A percentile compares a stretch with the other conserved stretches of the same genome.
phyloP scores from a whole-genome alignment of 2,329 filamentous ascomycete species.

The Aspergillus sp. region DNA sequence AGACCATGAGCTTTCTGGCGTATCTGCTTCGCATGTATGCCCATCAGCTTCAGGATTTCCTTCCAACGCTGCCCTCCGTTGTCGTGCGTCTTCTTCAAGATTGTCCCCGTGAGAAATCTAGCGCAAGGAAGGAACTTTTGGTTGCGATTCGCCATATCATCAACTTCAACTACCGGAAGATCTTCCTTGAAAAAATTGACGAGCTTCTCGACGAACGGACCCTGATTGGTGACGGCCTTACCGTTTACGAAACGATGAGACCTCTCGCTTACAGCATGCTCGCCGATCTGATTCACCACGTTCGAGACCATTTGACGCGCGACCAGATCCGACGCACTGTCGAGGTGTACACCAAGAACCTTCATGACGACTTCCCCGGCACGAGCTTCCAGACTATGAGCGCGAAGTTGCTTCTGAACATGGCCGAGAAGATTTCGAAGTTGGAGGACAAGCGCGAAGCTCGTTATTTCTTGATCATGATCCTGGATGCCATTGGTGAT shows the following conservation, averaged over 20 bases:
- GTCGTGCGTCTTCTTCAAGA: constrained; percentile 90
- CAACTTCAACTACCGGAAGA: constrained; percentile 96
- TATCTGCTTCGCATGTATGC: constrained; percentile 88
- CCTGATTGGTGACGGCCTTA: constrained; percentile 90
- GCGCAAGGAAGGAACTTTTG: constrained; percentile 87
- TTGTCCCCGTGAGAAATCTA: constrained; percentile 90
- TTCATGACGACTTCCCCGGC: constrained; percentile 93
- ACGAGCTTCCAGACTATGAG: constrained; percentile 99
- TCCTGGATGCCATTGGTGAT: constrained; percentile 94
- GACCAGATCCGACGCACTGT: constrained; percentile 95
- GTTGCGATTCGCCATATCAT: constrained; percentile 98
- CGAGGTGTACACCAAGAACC: constrained; percentile 93
- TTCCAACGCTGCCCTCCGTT: constrained; percentile 80
- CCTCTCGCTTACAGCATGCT: constrained; percentile 98
- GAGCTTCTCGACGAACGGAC: constrained; percentile 92
- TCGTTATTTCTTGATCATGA: constrained; percentile 93
- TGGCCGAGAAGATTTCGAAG: constrained; percentile 97
- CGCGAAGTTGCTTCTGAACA: constrained; percentile 91
- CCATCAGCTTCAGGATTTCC: constrained; percentile 81
- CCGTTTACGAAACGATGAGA: constrained; percentile 93
- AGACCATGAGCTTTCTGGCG: constrained; percentile 98
- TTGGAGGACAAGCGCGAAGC: constrained; percentile 91
- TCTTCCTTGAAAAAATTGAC: constrained; percentile 92
- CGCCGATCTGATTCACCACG: constrained; percentile 95
- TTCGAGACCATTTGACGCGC: constrained; percentile 81